Base-by-base conservation (phyloP, 176 grass and related monocot species). In the Olyra latifolia region DNA sequence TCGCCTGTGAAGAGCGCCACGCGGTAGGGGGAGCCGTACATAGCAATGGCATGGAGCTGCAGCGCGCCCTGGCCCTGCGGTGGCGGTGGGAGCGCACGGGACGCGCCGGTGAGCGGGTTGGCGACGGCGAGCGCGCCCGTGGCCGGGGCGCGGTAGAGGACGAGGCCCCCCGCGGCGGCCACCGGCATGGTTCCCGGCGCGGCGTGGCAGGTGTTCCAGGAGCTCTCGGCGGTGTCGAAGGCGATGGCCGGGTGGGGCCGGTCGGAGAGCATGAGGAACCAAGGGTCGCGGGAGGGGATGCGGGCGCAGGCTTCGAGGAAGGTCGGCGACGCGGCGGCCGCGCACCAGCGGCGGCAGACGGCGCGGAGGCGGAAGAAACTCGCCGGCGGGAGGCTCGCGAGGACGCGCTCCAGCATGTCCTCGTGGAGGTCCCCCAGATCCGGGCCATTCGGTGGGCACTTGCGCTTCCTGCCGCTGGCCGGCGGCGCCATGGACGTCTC, bases 221-320 rank as follows among this genome's bases (percentile, higher is more conserved):
- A 35, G 40, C 69, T 20, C 0, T 48, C 77, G n/a, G 27, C 61
- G 69, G 84, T 49, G 77, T 80, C 84, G 69, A 80, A 86, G 49
- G 84, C 84, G 69, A 86, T 57, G 25, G 69, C 42, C 8, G 52
- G n/a, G 41, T 8, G 13, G 42, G 41, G 3, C 0, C 4, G 39
- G 60, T 5, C 84, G 61, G 87, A 81, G 43, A 93, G 88, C 91
- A 97, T 93, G 77, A 97, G 94, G 64, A 97, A 93, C 91, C 88
- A 97, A 0, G 91, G 94, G 40, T 91, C 86, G 5, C 94, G 82
- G 13, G 44, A 80, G 0, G 48, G 66, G 5, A 93, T 63, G 41
- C 50, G 39, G 7, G 79, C 82, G 79, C 94, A 97, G 38, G 91
- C 88, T 8, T 72, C 14, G 27, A 79, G 86, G 78, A 97, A 97